Evolutionary conservation across 805 yeast species (phyloP), one percentile per base, ranked within the genome.

Genomic region (Monosporozyma aerobia): DNA sequence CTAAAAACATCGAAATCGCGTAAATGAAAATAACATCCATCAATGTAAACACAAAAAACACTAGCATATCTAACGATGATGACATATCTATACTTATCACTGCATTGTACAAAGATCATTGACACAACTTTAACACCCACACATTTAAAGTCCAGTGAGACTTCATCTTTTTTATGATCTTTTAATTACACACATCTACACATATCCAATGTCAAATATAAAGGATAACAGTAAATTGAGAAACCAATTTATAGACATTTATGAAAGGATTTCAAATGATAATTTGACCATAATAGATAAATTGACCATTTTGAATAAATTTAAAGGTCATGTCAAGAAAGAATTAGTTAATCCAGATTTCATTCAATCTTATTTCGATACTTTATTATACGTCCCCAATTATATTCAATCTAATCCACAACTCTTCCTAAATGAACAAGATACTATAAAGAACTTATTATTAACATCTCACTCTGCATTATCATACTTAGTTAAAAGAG

Each of bases 401-500:
- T 30, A 46, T 11, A 49, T 32, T 29, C 14, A 52, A 37, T 29
- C 44, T 5, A 16, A 44, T 8, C 29, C 44, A 3, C 57, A 56
- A 35, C 40, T 63, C 23, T n/a, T 13, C 10, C n/a, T 29, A n/a
- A 14, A 35, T 35, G 43, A 39, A 8, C 9, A 19, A 8, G 43
- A 39, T 19, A 39, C 25, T 19, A 25, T 39, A 2, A 39, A 39
- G 8, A 39, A 5, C 19, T 19, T 39, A 16, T n/a, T 57, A 3
- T 22, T 53, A 1, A 54, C 67, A 14, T 64, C 77, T 0, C 75
- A 76, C 54, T 71, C 78, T 1, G 62, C 78, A 30, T 58, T 76
- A 19, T 74, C 78, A 55, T 76, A 77, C 57, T 57, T 77, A 14
- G 66, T 73, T 25, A 74, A 75, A 54, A 64, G 80, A 9, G 68